Evolutionary conservation across 2,329 filamentous ascomycete species (phyloP).

Genomic region (Epichloe glyceriae): DNA sequence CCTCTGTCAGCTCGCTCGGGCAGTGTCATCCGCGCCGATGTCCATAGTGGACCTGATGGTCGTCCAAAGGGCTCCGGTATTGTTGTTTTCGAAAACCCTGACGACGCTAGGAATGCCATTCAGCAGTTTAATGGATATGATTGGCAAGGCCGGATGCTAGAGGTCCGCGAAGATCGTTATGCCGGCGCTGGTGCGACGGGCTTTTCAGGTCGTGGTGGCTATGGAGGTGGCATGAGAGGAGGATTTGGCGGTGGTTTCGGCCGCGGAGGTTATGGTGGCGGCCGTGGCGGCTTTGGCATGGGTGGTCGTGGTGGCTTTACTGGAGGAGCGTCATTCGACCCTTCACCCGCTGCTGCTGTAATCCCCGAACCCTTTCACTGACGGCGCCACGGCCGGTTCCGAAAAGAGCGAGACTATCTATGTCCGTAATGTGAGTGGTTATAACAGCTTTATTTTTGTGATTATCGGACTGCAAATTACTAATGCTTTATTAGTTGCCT

Average conservation of each 20-base stretch:
- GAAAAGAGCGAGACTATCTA: constrained; percentile 80
- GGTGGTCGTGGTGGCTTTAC: constrained; percentile 25
- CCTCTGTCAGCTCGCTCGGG: constrained; percentile 43
- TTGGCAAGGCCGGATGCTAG: constrained; percentile 86
- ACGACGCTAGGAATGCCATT: constrained; percentile 92
- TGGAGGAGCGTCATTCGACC: constrained; percentile 37
- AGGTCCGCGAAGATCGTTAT: constrained; percentile 93
- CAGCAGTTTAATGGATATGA: constrained; percentile 98
- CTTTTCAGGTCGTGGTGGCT: constrained; percentile 44
- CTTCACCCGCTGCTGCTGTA: constrained; percentile 31
- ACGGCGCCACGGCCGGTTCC: constrained; percentile 75
- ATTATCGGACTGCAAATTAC: background rate
- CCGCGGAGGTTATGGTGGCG: constrained; percentile 39
- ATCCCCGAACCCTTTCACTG: constrained; percentile 83
- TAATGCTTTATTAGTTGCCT: constrained; percentile 51
- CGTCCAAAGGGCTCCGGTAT: constrained; percentile 94
- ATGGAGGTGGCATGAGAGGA: constrained; percentile 44
- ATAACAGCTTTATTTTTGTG: background rate
- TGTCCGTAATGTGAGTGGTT: constrained; percentile 76
- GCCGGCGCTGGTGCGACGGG: constrained; percentile 52
- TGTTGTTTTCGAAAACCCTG: constrained; percentile 87
- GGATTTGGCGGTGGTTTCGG: constrained; percentile 44
- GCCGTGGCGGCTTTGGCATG: constrained; percentile 28
- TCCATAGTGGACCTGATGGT: constrained; percentile 82
- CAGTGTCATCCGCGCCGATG: constrained; percentile 84